Evolutionary conservation across 345 rosid species (phyloP).

Genomic region (Viola odorata): DNA sequence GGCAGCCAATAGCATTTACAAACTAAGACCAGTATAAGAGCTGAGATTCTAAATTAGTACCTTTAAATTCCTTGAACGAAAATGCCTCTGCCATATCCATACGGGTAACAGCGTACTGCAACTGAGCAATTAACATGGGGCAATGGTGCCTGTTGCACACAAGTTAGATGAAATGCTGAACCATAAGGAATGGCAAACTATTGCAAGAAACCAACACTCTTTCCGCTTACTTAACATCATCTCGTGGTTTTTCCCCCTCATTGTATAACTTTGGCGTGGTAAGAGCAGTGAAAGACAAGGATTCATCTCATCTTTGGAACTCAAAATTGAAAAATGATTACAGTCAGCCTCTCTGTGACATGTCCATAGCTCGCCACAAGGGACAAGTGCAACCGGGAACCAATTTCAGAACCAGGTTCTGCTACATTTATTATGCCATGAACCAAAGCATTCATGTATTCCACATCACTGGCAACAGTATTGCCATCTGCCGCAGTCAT

Average conservation of each 20-base stretch:
- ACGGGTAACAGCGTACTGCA: constrained; percentile 84
- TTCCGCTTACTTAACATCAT: constrained; percentile 59
- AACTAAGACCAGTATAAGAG: neutral
- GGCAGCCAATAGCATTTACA: no score
- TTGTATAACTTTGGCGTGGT: constrained; percentile 78
- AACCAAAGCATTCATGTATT: constrained; percentile 45
- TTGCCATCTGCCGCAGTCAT: constrained; percentile 15
- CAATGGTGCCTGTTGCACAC: constrained; percentile 53
- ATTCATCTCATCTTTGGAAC: constrained; percentile 24
- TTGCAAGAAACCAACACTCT: constrained; percentile 1
- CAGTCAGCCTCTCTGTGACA: constrained; percentile 34
- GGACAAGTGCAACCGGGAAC: constrained; percentile 65
- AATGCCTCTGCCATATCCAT: constrained; percentile 56
- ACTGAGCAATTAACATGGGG: constrained; percentile 86
- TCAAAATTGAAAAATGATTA: constrained; percentile 28
- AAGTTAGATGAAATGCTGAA: constrained; percentile 11
- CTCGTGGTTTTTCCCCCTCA: constrained; percentile 67
- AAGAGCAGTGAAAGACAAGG: constrained; percentile 38
- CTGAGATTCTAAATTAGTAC: constrained; percentile 23
- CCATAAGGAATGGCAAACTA: neutral
- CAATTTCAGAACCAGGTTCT: constrained; percentile 52
- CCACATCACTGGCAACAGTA: constrained; percentile 21
- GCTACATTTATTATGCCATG: constrained; percentile 41
- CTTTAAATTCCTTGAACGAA: constrained; percentile 61
- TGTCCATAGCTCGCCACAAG: constrained; percentile 66